Percentiles rank a stretch among this genome's conserved stretches.
Conservation (phyloP, 495 filamentous ascomycete species). For the Talaromyces stipitatus region DNA sequence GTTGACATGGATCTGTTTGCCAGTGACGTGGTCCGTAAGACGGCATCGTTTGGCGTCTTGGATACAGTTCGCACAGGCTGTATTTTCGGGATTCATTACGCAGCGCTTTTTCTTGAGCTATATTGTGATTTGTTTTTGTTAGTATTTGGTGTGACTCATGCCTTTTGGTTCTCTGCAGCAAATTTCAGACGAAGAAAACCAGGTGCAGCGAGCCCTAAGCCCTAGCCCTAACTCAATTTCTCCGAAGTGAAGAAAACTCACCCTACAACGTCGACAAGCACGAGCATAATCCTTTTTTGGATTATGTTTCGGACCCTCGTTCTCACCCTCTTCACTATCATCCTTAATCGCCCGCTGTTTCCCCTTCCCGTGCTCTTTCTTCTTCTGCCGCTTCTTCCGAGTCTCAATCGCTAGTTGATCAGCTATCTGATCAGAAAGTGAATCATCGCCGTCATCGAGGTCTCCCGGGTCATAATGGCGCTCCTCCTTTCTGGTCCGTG, state of each 20-base stretch:
- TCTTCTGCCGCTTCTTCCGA: neutral
- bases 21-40: neutral
- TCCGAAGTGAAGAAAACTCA: neutral
- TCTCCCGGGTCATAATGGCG: neutral
- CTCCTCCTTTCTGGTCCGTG: neutral
- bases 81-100: neutral
- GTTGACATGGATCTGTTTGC: neutral
- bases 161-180: no score
- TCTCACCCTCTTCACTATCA: neutral
- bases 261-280: constrained; percentile 4
- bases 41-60: neutral
- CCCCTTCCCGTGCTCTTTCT: neutral
- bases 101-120: neutral
- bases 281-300: neutral
- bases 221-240: neutral
- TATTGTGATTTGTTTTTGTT: neutral
- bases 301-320: neutral
- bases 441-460: neutral
- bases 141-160: neutral
- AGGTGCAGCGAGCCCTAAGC: neutral
- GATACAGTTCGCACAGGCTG: neutral
- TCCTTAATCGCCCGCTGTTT: neutral
- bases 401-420: neutral
- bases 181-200: neutral
- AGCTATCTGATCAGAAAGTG: neutral